Percentiles rank a stretch among this genome's conserved stretches.
Conservation (phyloP, 495 filamentous ascomycete genomes). For the Xylaria cubensis region DNA sequence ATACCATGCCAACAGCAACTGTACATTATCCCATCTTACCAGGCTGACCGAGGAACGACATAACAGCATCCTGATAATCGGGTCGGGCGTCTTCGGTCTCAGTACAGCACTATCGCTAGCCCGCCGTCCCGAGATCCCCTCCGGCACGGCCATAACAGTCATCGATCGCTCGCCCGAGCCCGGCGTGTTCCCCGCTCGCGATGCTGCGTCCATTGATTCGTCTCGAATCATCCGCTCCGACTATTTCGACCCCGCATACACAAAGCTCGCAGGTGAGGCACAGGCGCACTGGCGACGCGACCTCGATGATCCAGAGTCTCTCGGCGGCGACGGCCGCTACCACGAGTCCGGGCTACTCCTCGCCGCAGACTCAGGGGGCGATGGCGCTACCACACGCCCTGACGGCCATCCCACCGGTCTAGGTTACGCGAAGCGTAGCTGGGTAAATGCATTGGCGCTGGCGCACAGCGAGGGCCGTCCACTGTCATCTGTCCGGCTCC, state of each 20-base stretch:
- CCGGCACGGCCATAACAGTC: slow-evolving; percentile 63
- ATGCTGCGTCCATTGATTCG: slow-evolving; percentile 75
- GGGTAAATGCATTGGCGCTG: slow-evolving; percentile 64
- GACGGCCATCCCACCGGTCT: slow-evolving; percentile 55
- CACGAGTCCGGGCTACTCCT: slow-evolving; percentile 76
- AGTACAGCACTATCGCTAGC: slow-evolving; percentile 71
- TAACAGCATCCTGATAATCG: slow-evolving; percentile 72
- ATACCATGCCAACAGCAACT: neutral
- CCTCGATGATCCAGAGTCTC: slow-evolving; percentile 47
- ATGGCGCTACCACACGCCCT: slow-evolving; percentile 38
- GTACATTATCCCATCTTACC: neutral
- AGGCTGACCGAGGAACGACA: slow-evolving; percentile 4
- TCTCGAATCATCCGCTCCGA: slow-evolving; percentile 84
- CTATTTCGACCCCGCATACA: slow-evolving; percentile 77
- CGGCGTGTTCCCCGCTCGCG: slow-evolving; percentile 66
- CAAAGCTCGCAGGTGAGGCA: slow-evolving; percentile 69
- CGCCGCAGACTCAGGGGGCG: slow-evolving; percentile 56
- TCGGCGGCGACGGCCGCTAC: slow-evolving; percentile 74
- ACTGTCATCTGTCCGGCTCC: slow-evolving; percentile 56
- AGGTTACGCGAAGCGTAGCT: slow-evolving; percentile 70
- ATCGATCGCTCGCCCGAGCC: slow-evolving; percentile 67
- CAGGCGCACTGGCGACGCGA: slow-evolving; percentile 74
- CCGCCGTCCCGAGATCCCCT: slow-evolving; percentile 59
- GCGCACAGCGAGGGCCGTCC: slow-evolving; percentile 46
- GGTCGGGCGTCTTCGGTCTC: slow-evolving; percentile 78